Evolutionary conservation across 2,329 filamentous ascomycete genomes (phyloP), one percentile per base, ranked within the genome.

Genomic region (Bretziella fagacearum): DNA sequence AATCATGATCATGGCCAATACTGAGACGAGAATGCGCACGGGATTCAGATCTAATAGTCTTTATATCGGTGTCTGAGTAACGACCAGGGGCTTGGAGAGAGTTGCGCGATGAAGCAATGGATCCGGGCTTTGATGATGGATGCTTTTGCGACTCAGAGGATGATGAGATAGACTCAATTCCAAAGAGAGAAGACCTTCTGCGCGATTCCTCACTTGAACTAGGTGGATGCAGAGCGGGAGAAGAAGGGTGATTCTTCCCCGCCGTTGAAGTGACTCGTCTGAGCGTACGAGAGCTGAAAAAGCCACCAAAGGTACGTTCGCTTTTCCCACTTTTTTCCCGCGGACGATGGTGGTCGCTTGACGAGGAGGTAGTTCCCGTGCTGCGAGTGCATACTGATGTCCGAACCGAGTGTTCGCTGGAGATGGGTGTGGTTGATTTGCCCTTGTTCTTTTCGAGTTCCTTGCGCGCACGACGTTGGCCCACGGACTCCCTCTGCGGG

Each of bases 391-490:
- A 71, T 8, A 61, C 56, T 0, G 65, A 66, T 5, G 55, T 56
- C 13, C 59, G 56, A 18, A 54, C 42, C 49, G 57, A 52, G 13
- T 58, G 56, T 47, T 60, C 56, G 22, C 59, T 57, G 53, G 55
- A 26, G 11, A 43, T 26, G n/a, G 40, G 40, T n/a, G 37, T 44
- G 20, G 47, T 46, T 8, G 40, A 43, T 17, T 43, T 43, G 29
- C 25, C 25, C 47, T 59, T 62, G 30, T 45, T 33, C 18, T 57
- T 60, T 50, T 64, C 64, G 40, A 57, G 55, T 51, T 67, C 66
- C 54, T 73, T 74, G 41, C 65, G 66, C 1, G 66, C 63, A 13
- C 66, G 66, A 47, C 67, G 64, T 55, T 76, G 67, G 2, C 71
- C 69, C 13, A 74, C 65, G 6, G 66, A 63, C 58, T 76, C 69